Base-by-base conservation (phyloP, 306 rosid genomes). In the Arachis hypogaea region DNA sequence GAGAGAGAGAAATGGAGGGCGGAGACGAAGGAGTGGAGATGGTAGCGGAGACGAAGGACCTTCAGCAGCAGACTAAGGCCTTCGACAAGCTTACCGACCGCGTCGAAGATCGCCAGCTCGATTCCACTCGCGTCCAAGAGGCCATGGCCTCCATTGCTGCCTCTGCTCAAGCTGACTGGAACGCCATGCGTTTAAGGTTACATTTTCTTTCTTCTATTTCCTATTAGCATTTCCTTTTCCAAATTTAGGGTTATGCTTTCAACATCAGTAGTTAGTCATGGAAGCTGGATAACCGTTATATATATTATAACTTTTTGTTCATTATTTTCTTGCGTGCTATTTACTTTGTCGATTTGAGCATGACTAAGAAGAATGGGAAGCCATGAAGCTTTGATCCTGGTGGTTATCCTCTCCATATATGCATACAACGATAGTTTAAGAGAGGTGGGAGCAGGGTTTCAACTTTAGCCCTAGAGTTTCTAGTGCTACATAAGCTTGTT, bases 71-170 rank as follows among this genome's bases (percentile, higher is more conserved):
- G 86, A 94, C 92, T 80, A 92, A 94, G 77, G 99, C 96, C 30
- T 86, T 94, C 66, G 99, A 94, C 72, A 92, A 94, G 77, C 99
- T 94, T 82, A 94, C 97, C 2, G 99, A 94, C 79, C 99, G 96
- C 65, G 96, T 92, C 10, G 99, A 94, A 66, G 99, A 94, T 86
- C 97, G 99, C 46, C 99, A 92, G 58, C 95, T 94, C 59, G 96
- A 94, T 73, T 94, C 99, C 59, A 86, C 99, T 73, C 96, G 99
- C 5, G 99, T 94, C 78, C 97, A 92, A 78, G 96, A 89, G 84
- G 98, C 97, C 5, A 93, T 93, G 98, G 97, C 97, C 8, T 93
- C 98, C 12, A 93, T 93, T 70, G 96, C 97, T 43, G 89, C 96
- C 6, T 88, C 98, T 7, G 87, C 90, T 0, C 91, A 91, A 80